Percentiles rank a stretch among this genome's conserved stretches.
These are phyloP conservation scores for Cytospora mali DNA, from an alignment of 2,329 filamentous ascomycete genomes.

Conservation along the genomic window DNA sequence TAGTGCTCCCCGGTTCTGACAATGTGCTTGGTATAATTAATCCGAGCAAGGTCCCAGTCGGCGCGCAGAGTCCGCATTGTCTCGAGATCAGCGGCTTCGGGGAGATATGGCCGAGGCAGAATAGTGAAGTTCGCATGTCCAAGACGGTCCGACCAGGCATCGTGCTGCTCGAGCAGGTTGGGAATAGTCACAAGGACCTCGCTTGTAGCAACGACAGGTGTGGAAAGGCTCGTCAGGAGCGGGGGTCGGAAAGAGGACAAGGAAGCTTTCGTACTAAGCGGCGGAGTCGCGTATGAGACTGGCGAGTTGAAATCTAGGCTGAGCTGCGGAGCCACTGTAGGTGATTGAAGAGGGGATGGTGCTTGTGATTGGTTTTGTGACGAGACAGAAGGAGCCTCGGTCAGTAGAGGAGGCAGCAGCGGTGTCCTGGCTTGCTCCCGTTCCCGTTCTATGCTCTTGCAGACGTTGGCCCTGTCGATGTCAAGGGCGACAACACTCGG, in stretches of 20 bases:
- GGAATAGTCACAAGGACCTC: constrained; percentile 56
- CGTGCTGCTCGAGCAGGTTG: constrained; percentile 67
- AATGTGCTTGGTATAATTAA: constrained; percentile 87
- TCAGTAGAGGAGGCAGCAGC: constrained; percentile 79
- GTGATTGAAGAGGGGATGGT: constrained; percentile 84
- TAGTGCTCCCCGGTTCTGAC: constrained; percentile 89
- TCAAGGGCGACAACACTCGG: constrained; percentile 56
- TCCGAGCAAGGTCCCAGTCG: constrained; percentile 81
- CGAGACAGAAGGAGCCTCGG: constrained; percentile 52
- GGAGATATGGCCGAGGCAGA: constrained; percentile 75
- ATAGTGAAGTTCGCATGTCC: constrained; percentile 96
- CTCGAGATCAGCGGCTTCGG: constrained; percentile 62
- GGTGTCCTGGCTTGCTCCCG: constrained; percentile 74
- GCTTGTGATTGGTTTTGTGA: constrained; percentile 55
- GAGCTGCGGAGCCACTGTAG: constrained; percentile 68
- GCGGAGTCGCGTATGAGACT: constrained; percentile 61
- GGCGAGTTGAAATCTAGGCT: constrained; percentile 44
- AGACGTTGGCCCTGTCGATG: constrained; percentile 53
- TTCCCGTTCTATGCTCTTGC: constrained; percentile 58
- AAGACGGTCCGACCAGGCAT: constrained; percentile 82
- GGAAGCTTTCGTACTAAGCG: constrained; percentile 77
- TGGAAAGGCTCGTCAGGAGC: constrained; percentile 63
- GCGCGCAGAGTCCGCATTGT: constrained; percentile 65
- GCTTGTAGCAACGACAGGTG: constrained; percentile 55
- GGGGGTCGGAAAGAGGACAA: constrained; percentile 71